Percentiles rank a stretch among this genome's conserved stretches.
These are phyloP conservation scores for Melastoma candidum DNA, from an alignment of 441 rosid genomes.

Conservation along the genomic window DNA sequence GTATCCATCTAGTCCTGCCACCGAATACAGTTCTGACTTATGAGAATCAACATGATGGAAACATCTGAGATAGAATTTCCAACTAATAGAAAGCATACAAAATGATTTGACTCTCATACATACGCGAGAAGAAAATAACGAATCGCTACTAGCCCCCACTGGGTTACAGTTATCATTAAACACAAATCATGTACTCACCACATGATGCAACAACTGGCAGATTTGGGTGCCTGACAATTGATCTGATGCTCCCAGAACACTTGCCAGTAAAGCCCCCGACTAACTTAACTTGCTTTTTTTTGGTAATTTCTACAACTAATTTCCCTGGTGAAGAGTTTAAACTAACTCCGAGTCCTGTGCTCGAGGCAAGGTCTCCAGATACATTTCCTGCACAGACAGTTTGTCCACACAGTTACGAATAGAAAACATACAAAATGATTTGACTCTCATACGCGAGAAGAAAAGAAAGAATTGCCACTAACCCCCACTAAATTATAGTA, in stretches of 20 bases:
- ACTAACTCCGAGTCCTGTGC: no score
- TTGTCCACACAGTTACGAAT: no score
- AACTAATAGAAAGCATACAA: background rate
- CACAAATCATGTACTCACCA: conserved; percentile 40
- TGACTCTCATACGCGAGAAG: no score
- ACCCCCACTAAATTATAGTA: no score
- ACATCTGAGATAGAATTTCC: background rate
- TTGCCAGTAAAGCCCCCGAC: conserved; percentile 77
- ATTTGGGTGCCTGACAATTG: conserved; percentile 66
- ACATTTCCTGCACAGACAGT: no score
- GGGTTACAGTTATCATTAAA: background rate
- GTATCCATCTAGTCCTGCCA: conserved; percentile 72
- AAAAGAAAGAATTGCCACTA: no score
- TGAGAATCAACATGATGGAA: no score
- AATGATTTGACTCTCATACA: conserved; percentile 2
- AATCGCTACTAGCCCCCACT: no score
- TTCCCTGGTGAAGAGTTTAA: no score
- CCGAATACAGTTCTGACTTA: background rate
- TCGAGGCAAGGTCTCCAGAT: no score
- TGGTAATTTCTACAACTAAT: no score
- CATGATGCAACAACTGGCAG: conserved; percentile 79
- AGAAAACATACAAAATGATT: no score
- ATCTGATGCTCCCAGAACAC: conserved; percentile 85
- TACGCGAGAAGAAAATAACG: background rate
- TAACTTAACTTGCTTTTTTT: background rate